These are phyloP conservation scores for Tetrastigma voinierianum DNA, from an alignment of 164 flowering plant genomes.

Conservation along the genomic window DNA sequence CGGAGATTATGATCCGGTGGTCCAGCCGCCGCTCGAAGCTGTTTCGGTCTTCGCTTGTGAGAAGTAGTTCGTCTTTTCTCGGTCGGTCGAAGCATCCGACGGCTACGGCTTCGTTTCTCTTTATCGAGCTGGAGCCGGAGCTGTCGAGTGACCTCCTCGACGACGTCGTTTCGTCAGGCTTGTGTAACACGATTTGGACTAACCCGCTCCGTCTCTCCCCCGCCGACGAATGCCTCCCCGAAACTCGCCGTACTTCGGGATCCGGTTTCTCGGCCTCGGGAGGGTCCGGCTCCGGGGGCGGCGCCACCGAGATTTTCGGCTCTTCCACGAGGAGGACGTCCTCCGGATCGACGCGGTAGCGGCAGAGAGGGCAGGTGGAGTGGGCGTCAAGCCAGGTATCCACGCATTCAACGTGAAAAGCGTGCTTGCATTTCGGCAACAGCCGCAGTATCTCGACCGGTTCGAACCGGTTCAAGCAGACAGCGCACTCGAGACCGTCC, in stretches of 20 bases:
- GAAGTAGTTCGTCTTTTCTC: conserved; percentile 63
- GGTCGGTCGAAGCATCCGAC: conserved; percentile 46
- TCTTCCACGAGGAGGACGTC: conserved; percentile 60
- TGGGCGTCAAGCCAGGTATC: conserved; percentile 97
- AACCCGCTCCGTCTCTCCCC: conserved; percentile 45
- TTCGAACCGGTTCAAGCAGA: conserved; percentile 69
- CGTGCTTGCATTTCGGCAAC: conserved; percentile 93
- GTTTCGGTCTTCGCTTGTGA: conserved; percentile 22
- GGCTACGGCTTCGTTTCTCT: conserved; percentile 14
- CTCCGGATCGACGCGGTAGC: conserved; percentile 87
- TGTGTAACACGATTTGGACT: conserved; percentile 22
- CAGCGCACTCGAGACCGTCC: conserved; percentile 93
- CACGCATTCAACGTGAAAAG: conserved; percentile 91
- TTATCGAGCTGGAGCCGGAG: conserved; percentile 5
- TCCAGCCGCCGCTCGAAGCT: conserved; percentile 42
- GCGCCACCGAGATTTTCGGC: conserved; percentile 2
- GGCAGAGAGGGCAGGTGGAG: conserved; percentile 95
- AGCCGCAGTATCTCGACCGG: conserved; percentile 59
- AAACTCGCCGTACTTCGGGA: conserved; percentile 27
- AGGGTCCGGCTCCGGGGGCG: too few species aligned
- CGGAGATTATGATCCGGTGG: conserved; percentile 64
- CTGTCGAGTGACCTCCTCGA: conserved; percentile 44
- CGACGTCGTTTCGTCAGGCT: conserved; percentile 14
- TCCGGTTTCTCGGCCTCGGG: conserved; percentile 4
- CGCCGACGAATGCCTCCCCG: conserved; percentile 75